Conservation (phyloP, 176 grass and related monocot species). For the Typha latifolia region DNA sequence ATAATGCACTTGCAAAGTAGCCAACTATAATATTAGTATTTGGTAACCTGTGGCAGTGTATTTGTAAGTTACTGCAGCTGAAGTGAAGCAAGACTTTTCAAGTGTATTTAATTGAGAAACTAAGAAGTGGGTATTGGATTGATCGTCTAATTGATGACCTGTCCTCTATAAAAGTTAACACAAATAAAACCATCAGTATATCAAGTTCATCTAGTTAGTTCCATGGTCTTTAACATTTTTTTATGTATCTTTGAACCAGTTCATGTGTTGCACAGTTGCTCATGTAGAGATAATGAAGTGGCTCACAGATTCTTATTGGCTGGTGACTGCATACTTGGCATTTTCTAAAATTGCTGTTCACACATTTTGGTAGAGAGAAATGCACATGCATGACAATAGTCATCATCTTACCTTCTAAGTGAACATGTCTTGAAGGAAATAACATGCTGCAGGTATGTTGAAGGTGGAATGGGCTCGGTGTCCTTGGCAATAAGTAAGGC, state of each 20-base stretch:
- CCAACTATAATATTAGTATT: too few species aligned
- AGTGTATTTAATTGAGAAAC: too few species aligned
- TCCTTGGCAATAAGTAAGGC: slow-evolving; percentile 95
- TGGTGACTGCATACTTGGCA: background rate
- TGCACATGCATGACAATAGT: background rate
- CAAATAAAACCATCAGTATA: too few species aligned
- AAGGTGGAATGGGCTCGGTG: slow-evolving; percentile 98
- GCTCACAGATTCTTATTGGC: too few species aligned
- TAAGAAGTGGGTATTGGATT: too few species aligned
- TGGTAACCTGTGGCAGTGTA: too few species aligned
- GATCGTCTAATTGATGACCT: too few species aligned
- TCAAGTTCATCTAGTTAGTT: background rate
- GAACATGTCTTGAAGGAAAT: background rate
- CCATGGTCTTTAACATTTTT: background rate
- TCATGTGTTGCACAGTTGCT: background rate
- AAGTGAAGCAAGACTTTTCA: too few species aligned
- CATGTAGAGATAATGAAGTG: too few species aligned
- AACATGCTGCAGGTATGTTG: slow-evolving; percentile 62
- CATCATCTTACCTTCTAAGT: background rate
- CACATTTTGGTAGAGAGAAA: background rate
- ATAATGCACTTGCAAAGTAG: too few species aligned
- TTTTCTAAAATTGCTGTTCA: background rate
- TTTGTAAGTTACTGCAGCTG: too few species aligned
- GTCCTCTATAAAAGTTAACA: background rate
- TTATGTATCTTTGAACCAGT: background rate